Percentiles rank a stretch among this genome's conserved stretches.
Conservation (phyloP, 2,329 filamentous ascomycete genomes). For the Trematosphaeria pertusa region DNA sequence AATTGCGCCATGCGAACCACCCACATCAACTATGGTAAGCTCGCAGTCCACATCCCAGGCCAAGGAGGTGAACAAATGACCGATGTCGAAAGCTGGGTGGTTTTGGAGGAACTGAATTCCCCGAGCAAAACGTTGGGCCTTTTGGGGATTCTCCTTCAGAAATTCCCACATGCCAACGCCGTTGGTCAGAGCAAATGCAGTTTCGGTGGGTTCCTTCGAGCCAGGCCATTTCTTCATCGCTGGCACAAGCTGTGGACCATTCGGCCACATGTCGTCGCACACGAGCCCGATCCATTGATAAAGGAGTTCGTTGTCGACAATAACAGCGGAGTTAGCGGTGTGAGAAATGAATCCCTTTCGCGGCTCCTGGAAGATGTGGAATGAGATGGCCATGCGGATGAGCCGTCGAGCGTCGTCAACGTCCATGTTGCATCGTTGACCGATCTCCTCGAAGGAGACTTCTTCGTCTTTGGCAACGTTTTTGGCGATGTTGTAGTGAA, state of each 20-base stretch:
- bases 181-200: background rate
- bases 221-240: slow-evolving; percentile 6
- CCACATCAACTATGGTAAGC: slow-evolving; percentile 2
- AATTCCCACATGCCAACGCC: background rate
- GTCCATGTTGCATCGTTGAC: slow-evolving; percentile 15
- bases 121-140: background rate
- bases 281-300: slow-evolving; percentile 1
- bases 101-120: slow-evolving; percentile 4
- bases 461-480: slow-evolving; percentile 20
- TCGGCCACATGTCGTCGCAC: slow-evolving; percentile 4
- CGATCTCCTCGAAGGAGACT: slow-evolving; percentile 24
- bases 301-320: background rate
- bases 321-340: background rate
- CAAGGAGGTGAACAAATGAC: background rate
- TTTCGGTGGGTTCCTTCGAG: slow-evolving; percentile 6
- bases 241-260: background rate
- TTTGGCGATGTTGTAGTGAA: slow-evolving; percentile 20
- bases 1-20: slow-evolving; percentile 4
- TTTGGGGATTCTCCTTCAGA: background rate
- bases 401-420: background rate
- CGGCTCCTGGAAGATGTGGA: slow-evolving; percentile 2
- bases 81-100: background rate
- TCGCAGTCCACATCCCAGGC: background rate
- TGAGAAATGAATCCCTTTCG: background rate
- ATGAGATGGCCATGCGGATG: slow-evolving; percentile 2